Conservation (phyloP, 768 basidiomycete species). For the Lentinula boryana region DNA sequence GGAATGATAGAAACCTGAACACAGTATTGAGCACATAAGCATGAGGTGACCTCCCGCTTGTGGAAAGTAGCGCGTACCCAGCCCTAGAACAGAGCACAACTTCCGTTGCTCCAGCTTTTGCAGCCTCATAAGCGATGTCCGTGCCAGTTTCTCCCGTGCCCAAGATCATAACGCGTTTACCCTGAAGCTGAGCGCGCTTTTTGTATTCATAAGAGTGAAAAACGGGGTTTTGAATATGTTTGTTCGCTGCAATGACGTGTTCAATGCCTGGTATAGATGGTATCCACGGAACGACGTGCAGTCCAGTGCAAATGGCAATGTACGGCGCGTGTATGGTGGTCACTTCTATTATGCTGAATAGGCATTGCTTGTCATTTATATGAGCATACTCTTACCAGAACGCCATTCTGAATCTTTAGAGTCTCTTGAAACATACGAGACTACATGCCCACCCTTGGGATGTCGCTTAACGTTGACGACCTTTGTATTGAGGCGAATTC, state of each 20-base stretch:
- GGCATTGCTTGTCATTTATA: not conserved
- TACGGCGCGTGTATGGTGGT: conserved; percentile 28
- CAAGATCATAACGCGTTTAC: conserved; percentile 46
- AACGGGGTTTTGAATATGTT: conserved; percentile 12
- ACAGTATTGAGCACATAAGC: not conserved
- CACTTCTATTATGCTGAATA: conserved; percentile 14
- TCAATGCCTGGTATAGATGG: conserved; percentile 46
- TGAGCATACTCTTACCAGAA: conserved; percentile 14
- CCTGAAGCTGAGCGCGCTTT: conserved; percentile 32
- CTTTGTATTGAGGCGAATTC: conserved; percentile 31
- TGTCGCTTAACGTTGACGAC: conserved; percentile 31
- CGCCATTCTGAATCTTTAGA: conserved; percentile 21
- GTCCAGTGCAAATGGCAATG: conserved; percentile 48
- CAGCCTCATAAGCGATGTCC: conserved; percentile 48
- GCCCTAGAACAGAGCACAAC: conserved; percentile 47
- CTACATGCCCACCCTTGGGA: conserved; percentile 27
- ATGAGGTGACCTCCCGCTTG: not conserved
- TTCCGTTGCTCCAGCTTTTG: conserved; percentile 44
- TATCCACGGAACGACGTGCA: conserved; percentile 48
- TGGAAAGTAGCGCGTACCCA: conserved; percentile 26
- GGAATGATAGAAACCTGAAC: conserved; percentile 48
- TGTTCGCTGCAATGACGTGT: conserved; percentile 20
- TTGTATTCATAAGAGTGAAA: conserved; percentile 54
- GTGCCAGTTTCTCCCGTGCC: conserved; percentile 61
- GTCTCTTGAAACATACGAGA: conserved; percentile 24